Conservation (phyloP, 2,329 filamentous ascomycete genomes). For the Calonectria pauciramosa region DNA sequence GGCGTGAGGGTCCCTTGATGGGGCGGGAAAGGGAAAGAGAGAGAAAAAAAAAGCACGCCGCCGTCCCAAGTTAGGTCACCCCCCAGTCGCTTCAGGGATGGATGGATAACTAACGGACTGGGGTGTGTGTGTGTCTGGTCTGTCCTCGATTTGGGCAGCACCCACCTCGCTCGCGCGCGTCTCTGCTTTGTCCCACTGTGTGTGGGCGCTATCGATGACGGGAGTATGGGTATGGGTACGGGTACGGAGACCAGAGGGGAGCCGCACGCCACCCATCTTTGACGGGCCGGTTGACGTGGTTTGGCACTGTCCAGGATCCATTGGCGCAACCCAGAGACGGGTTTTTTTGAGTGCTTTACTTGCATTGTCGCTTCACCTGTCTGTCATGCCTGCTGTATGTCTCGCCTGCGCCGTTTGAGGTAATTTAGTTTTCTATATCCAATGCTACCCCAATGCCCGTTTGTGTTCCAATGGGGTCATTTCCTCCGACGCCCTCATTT, state of each 20-base stretch:
- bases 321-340: neutral
- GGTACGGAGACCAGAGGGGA: neutral
- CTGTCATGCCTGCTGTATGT: neutral
- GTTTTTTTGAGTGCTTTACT: neutral
- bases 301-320: neutral
- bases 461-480: constrained; percentile 6
- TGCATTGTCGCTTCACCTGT: neutral
- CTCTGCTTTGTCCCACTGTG: neutral
- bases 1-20: neutral
- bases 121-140: neutral
- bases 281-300: neutral
- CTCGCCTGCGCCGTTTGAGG: constrained; percentile 3
- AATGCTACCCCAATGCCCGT: neutral
- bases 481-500: neutral
- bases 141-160: neutral
- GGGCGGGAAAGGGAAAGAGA: neutral
- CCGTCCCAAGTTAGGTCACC: neutral
- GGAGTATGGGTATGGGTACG: too few species aligned
- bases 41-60: constrained; percentile 6
- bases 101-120: neutral
- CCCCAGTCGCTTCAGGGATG: neutral
- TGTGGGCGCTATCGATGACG: neutral
- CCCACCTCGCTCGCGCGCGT: neutral
- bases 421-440: neutral
- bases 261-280: neutral